Evolutionary conservation across 2,329 filamentous ascomycete genomes (phyloP).

Genomic region (Cladosporium sp.): DNA sequence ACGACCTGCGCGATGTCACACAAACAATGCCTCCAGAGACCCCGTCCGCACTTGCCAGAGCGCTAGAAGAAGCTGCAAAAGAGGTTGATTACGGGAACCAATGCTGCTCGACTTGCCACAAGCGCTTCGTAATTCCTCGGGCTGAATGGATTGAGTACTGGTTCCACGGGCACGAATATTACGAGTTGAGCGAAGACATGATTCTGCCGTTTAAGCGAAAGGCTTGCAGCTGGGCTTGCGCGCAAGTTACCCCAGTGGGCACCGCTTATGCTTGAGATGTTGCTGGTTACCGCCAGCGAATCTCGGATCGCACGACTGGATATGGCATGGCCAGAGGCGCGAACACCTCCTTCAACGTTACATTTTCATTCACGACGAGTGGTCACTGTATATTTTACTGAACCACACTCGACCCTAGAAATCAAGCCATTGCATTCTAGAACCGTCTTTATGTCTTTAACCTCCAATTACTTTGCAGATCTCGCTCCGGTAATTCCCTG

Average conservation of each 20-base stretch:
- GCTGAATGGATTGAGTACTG: slow-evolving; percentile 37
- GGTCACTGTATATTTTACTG: not conserved
- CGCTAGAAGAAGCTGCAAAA: slow-evolving; percentile 19
- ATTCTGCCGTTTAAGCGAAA: slow-evolving; percentile 31
- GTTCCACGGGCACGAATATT: slow-evolving; percentile 22
- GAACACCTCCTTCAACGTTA: too few species aligned
- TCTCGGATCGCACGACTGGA: too few species aligned
- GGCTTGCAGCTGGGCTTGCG: slow-evolving; percentile 32
- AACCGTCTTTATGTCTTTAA: not conserved
- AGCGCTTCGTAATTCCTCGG: slow-evolving; percentile 26
- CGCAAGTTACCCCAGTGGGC: slow-evolving; percentile 11
- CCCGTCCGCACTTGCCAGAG: slow-evolving; percentile 18
- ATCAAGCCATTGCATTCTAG: too few species aligned
- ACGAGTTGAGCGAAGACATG: slow-evolving; percentile 23
- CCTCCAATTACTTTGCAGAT: slow-evolving; percentile 1
- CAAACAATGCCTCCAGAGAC: slow-evolving; percentile 18
- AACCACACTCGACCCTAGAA: too few species aligned
- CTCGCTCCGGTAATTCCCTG: not conserved
- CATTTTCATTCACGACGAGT: not conserved
- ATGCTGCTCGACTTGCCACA: slow-evolving; percentile 30
- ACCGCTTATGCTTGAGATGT: slow-evolving; percentile 1
- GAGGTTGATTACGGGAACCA: slow-evolving; percentile 24
- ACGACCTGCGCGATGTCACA: slow-evolving; percentile 24
- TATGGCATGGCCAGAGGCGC: too few species aligned
- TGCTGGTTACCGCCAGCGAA: too few species aligned